phyloP scores from a whole-genome alignment of 2,329 filamentous ascomycete genomes.

The Geosmithia morbida region DNA sequence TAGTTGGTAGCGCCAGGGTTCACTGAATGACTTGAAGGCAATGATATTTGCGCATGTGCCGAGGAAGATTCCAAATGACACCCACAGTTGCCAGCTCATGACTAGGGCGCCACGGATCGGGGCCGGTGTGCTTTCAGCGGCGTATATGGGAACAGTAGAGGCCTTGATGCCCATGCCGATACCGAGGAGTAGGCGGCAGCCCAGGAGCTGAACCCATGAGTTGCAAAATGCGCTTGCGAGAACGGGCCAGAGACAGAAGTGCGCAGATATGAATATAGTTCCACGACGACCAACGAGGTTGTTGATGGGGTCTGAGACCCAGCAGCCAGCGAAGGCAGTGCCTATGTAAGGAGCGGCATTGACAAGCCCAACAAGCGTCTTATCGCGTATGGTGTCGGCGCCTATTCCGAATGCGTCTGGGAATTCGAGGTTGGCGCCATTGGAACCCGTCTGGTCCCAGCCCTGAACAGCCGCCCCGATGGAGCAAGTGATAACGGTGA shows the following conservation, averaged over 20 bases:
- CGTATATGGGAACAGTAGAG: conserved; percentile 59
- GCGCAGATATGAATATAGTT: conserved; percentile 57
- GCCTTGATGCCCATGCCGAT: conserved; percentile 69
- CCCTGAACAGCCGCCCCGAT: conserved; percentile 57
- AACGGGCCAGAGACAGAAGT: conserved; percentile 55
- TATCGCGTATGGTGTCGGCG: conserved; percentile 17
- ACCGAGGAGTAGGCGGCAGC: conserved; percentile 58
- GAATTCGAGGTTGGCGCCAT: conserved; percentile 50
- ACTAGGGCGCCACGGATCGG: conserved; percentile 59
- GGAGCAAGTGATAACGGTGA: conserved; percentile 54
- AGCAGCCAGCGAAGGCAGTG: conserved; percentile 39
- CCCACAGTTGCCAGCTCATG: conserved; percentile 70
- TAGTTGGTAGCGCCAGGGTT: conserved; percentile 1
- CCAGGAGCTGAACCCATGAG: conserved; percentile 57
- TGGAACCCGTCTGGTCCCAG: conserved; percentile 54
- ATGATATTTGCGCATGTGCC: conserved; percentile 26
- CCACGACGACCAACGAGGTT: conserved; percentile 27
- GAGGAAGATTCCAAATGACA: conserved; percentile 44
- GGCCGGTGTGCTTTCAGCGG: conserved; percentile 59
- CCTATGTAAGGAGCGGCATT: conserved; percentile 42
- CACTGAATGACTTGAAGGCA: conserved; percentile 12
- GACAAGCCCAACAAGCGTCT: conserved; percentile 48
- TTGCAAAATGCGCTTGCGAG: conserved; percentile 57
- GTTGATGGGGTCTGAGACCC: conserved; percentile 51
- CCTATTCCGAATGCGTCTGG: conserved; percentile 33